These are phyloP conservation scores for Bryum argenteum DNA, from an alignment of 225 moss, liverwort and hornwort genomes.

Conservation along the genomic window DNA sequence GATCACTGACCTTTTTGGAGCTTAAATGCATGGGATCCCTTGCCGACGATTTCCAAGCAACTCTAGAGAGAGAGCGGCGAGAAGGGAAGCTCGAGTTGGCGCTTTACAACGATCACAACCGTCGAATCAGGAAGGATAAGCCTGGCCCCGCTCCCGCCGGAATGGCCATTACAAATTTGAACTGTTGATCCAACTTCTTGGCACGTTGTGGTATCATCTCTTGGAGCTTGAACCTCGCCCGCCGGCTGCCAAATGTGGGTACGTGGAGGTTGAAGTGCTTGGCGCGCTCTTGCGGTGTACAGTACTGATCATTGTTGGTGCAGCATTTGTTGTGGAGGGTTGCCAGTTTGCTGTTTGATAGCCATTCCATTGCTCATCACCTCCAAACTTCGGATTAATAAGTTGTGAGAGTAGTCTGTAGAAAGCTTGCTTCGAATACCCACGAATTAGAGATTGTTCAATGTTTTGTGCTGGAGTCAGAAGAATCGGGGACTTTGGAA, in stretches of 20 bases:
- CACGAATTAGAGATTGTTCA: neutral
- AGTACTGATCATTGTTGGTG: neutral
- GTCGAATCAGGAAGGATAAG: constrained; percentile 7
- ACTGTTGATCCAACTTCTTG: constrained; percentile 37
- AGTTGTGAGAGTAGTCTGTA: constrained; percentile 15
- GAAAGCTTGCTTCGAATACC: neutral
- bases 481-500: constrained; percentile 18
- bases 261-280: constrained; percentile 1
- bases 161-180: constrained; percentile 9
- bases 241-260: neutral
- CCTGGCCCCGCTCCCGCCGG: constrained; percentile 19
- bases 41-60: constrained; percentile 12
- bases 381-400: constrained; percentile 6
- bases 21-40: constrained; percentile 17
- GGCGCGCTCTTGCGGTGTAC: neutral
- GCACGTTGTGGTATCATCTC: constrained; percentile 6
- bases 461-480: neutral
- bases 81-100: neutral
- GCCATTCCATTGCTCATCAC: neutral
- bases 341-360: neutral
- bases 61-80: neutral
- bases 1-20: constrained; percentile 20
- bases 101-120: constrained; percentile 23
- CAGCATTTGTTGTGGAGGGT: neutral
- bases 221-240: neutral